Conservation (phyloP, 306 rosid species). For the Trifolium dubium region DNA sequence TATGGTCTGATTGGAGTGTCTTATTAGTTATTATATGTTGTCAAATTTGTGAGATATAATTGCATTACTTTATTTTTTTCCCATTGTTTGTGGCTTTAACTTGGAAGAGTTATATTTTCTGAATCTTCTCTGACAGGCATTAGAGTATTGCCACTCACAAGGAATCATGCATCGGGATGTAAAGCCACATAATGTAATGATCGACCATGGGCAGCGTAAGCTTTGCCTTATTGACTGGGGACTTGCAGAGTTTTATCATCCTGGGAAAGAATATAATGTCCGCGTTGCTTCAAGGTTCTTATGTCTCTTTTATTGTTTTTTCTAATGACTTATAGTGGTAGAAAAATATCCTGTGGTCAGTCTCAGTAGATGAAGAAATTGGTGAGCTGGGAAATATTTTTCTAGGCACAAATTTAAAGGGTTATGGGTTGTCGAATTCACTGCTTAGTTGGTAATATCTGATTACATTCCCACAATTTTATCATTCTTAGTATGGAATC, state of each 20-base stretch:
- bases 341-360: slow-evolving; percentile 6
- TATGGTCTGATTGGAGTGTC: neutral
- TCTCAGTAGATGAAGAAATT: neutral
- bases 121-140: slow-evolving; percentile 39
- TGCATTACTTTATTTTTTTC: neutral
- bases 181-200: slow-evolving; percentile 61
- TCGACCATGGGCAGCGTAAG: slow-evolving; percentile 54
- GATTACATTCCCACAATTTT: neutral
- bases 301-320: slow-evolving; percentile 14
- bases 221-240: slow-evolving; percentile 58
- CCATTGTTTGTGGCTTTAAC: neutral
- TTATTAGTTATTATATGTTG: neutral
- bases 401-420: neutral
- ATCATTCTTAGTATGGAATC: neutral
- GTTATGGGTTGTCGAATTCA: neutral
- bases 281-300: slow-evolving; percentile 56
- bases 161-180: slow-evolving; percentile 63
- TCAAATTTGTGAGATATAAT: neutral
- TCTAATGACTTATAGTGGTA: neutral
- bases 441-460: neutral
- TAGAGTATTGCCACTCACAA: slow-evolving; percentile 59
- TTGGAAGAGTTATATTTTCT: slow-evolving; percentile 11
- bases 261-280: slow-evolving; percentile 27
- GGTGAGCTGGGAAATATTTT: neutral
- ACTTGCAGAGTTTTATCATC: slow-evolving; percentile 44